phyloP scores from a whole-genome alignment of 768 basidiomycete species.

The Lactarius vividus region DNA sequence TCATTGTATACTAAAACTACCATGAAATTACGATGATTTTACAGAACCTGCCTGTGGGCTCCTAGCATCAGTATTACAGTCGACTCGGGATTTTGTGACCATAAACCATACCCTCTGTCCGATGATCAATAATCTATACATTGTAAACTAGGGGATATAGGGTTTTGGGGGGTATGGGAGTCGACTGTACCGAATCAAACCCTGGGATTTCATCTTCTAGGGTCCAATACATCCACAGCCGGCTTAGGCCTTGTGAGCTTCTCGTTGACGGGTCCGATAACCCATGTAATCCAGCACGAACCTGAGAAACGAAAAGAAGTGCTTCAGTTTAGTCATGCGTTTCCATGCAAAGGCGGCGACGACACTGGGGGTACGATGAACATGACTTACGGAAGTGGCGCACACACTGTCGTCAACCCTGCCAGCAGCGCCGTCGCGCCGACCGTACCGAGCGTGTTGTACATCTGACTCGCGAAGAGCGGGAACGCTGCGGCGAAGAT shows the following conservation, averaged over 20 bases:
- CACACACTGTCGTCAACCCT: conserved; percentile 38
- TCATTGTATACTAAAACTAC: too few species aligned
- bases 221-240: too few species aligned
- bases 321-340: background rate
- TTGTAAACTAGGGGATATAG: too few species aligned
- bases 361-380: background rate
- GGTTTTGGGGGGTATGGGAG: too few species aligned
- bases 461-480: conserved; percentile 41
- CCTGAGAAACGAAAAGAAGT: background rate
- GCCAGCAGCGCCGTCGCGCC: conserved; percentile 42
- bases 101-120: too few species aligned
- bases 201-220: too few species aligned
- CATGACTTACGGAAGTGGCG: conserved; percentile 49
- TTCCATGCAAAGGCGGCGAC: background rate
- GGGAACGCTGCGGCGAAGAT: conserved; percentile 43
- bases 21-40: too few species aligned
- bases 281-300: conserved; percentile 13
- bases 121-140: too few species aligned
- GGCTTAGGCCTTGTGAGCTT: conserved; percentile 4
- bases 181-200: too few species aligned
- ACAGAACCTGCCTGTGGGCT: too few species aligned
- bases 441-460: conserved; percentile 36
- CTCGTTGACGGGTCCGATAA: background rate
- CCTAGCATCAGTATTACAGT: too few species aligned
- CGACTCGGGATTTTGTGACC: too few species aligned